A percentile compares a stretch with the other conserved stretches of the same genome.
Conservation (phyloP, 1,139 yeast genomes). For the Saccharomyces hybrid region DNA sequence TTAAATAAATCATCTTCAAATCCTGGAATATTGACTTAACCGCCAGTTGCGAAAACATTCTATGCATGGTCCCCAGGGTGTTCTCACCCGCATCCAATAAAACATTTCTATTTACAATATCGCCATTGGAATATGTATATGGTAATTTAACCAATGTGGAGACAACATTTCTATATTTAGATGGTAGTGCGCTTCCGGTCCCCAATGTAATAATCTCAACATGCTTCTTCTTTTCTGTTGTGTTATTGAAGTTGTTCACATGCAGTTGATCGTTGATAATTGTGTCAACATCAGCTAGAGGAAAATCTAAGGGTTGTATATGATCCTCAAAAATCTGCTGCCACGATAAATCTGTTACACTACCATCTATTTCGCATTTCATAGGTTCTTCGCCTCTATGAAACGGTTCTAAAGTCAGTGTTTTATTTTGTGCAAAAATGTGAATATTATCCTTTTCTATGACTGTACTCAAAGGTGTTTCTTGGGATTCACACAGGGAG, state of each 20-base stretch:
- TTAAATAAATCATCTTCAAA: constrained; percentile 57
- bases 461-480: constrained; percentile 9
- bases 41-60: constrained; percentile 50
- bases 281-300: constrained; percentile 11
- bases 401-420: constrained; percentile 19
- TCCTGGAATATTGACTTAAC: constrained; percentile 40
- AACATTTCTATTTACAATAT: constrained; percentile 37
- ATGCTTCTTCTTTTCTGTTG: constrained; percentile 34
- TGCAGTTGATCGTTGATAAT: constrained; percentile 15
- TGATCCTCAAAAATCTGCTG: constrained; percentile 38
- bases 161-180: constrained; percentile 74
- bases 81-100: constrained; percentile 93
- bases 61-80: constrained; percentile 62
- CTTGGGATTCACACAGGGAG: constrained; percentile 21
- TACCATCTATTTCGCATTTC: constrained; percentile 8
- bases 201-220: constrained; percentile 78
- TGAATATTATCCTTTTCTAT: constrained; percentile 21
- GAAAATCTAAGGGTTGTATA: constrained; percentile 31
- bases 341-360: constrained; percentile 32
- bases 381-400: constrained; percentile 11
- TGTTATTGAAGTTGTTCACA: constrained; percentile 19
- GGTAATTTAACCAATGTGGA: constrained; percentile 73
- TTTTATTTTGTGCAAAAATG: constrained; percentile 17
- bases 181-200: constrained; percentile 90
- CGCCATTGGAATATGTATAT: constrained; percentile 27